Evolutionary conservation across 2,329 filamentous ascomycete genomes (phyloP), one percentile per base, ranked within the genome.

Genomic region (Mariannaea sp.): DNA sequence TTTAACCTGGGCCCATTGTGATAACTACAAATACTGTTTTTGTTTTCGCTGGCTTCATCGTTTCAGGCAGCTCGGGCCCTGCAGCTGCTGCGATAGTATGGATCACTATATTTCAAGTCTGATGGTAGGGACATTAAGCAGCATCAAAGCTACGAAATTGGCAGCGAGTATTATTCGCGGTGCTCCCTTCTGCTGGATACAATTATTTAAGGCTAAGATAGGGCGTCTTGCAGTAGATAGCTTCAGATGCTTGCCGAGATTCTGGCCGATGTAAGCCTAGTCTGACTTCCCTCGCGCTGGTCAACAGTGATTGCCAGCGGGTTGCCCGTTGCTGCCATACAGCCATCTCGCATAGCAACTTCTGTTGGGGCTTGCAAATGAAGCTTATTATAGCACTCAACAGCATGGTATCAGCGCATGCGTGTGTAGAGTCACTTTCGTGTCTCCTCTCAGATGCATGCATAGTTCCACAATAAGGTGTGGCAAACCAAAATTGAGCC

Each of bases 251-350:
- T 55, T 0, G 20, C n/a, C 8, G 55, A 61, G 30, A 55, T 58
- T 16, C 14, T 61, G 4, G 40, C 32, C 12, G 44, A 57, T 5
- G 55, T 7, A 53, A 56, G 44, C n/a, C 32, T 1, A 16, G 52
- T 27, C 40, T 61, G 16, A 46, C 55, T 14, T 35, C 53, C 12
- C 47, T 61, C 22, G 55, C 59, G 24, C 29, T 59, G 13, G 59
- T 56, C 22, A 64, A 57, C 17, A 64, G 57, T 14, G 57, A 62
- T 3, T 64, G 51, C n/a, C 33, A 29, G 1, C 51, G 47, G 30
- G 55, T 64, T 1, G 55, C 55, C 9, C 49, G 41, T 9, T 56
- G 47, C 29, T 38, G 35, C n/a, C 47, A 64, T 55, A 55, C 16
- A 57, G 55, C 13, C 17, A 1, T 3, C 13, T 7, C 1, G 24